Conservation (phyloP, 2,329 filamentous ascomycete genomes). For the Botrytis hyacinthi region DNA sequence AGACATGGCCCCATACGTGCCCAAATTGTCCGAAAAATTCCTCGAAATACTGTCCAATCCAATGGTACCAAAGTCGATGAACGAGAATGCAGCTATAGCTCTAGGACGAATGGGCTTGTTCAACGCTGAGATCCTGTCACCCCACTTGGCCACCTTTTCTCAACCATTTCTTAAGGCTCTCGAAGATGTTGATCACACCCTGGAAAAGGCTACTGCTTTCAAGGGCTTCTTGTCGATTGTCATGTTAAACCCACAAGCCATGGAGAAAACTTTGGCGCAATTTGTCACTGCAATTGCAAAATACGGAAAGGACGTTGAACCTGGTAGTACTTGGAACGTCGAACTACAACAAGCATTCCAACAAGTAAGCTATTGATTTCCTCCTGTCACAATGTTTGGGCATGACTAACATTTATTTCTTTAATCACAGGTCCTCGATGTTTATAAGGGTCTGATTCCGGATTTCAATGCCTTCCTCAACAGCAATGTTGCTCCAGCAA, state of each 20-base stretch:
- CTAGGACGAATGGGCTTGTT: constrained; percentile 82
- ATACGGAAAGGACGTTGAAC: constrained; percentile 63
- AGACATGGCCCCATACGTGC: constrained; percentile 73
- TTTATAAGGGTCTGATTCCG: constrained; percentile 54
- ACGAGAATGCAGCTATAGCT: constrained; percentile 92
- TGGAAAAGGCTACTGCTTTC: constrained; percentile 93
- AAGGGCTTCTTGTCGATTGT: constrained; percentile 86
- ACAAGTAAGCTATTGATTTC: constrained; percentile 24
- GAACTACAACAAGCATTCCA: constrained; percentile 38
- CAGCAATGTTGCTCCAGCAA: constrained; percentile 28
- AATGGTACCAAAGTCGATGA: constrained; percentile 80
- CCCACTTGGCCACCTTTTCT: constrained; percentile 76
- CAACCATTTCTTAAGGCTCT: constrained; percentile 79
- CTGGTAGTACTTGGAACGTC: constrained; percentile 38
- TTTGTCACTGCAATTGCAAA: constrained; percentile 83
- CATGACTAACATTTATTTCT: constrained; percentile 27
- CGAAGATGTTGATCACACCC: constrained; percentile 79
- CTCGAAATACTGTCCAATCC: constrained; percentile 82
- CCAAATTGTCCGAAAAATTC: constrained; percentile 72
- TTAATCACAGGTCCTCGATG: constrained; percentile 45
- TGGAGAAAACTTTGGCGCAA: constrained; percentile 79
- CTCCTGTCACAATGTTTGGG: constrained; percentile 9
- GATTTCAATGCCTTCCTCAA: constrained; percentile 51
- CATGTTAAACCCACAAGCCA: constrained; percentile 81
- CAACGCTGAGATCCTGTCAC: constrained; percentile 72